Conservation (phyloP, 768 basidiomycete genomes). For the Amanita pseudoporphyria region DNA sequence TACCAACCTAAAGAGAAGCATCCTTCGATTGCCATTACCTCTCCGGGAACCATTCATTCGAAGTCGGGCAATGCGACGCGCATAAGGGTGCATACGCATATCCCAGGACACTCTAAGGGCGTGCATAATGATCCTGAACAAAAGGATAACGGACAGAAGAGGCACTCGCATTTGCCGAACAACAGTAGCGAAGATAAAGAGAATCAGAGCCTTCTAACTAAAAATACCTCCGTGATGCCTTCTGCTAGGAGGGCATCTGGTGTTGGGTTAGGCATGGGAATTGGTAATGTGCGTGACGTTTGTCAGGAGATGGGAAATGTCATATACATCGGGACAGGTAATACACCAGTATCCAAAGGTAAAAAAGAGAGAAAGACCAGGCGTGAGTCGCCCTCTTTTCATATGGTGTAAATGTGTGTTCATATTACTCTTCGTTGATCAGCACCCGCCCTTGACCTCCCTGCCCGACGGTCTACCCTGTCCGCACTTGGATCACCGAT, state of each 20-base stretch:
- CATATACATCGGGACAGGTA: constrained; percentile 20
- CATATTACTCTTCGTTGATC: constrained; percentile 8
- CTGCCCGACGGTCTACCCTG: constrained; percentile 36
- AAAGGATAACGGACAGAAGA: neutral
- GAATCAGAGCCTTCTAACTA: constrained; percentile 26
- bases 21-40: neutral
- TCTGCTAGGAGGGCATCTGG: constrained; percentile 21
- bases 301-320: constrained; percentile 49
- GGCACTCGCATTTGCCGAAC: neutral
- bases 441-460: constrained; percentile 53
- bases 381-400: constrained; percentile 32
- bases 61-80: neutral
- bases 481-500: constrained; percentile 31
- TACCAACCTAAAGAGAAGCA: neutral
- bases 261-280: constrained; percentile 21
- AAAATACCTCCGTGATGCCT: constrained; percentile 30
- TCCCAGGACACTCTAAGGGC: neutral
- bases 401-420: neutral
- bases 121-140: neutral
- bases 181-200: constrained; percentile 30
- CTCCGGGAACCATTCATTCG: neutral
- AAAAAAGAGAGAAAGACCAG: constrained; percentile 43
- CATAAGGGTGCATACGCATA: neutral
- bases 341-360: constrained; percentile 18
- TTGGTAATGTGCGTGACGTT: constrained; percentile 22